phyloP scores from a whole-genome alignment of 768 basidiomycete genomes.

The Vararia minispora region DNA sequence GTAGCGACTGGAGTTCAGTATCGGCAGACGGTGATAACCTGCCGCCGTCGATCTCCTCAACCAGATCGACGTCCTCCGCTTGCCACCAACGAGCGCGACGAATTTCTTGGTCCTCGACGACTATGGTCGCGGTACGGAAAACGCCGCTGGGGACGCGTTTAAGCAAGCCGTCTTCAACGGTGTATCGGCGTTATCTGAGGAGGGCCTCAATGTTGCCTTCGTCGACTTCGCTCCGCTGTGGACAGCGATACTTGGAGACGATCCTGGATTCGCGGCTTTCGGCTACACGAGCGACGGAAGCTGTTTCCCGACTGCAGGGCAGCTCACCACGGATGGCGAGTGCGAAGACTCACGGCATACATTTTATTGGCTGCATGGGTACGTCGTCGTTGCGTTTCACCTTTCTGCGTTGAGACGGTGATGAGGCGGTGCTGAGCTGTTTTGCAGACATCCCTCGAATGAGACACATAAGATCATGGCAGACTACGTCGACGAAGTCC shows the following conservation, averaged over 20 bases:
- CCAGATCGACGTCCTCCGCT: too few relatives aligned
- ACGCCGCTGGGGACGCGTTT: too few relatives aligned
- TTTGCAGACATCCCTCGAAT: conserved; percentile 35
- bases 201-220: too few relatives aligned
- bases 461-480: conserved; percentile 42
- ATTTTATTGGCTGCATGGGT: conserved; percentile 45
- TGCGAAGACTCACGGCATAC: conserved; percentile 28
- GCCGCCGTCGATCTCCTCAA: too few relatives aligned
- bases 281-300: conserved; percentile 29
- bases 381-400: conserved; percentile 9
- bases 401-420: background rate
- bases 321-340: conserved; percentile 14
- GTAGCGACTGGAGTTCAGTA: too few relatives aligned
- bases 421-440: background rate
- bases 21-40: too few relatives aligned
- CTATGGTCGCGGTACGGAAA: too few relatives aligned
- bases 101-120: too few relatives aligned
- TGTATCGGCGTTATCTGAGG: too few relatives aligned
- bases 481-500: conserved; percentile 33
- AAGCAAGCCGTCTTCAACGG: too few relatives aligned
- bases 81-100: too few relatives aligned
- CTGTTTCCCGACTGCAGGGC: too few relatives aligned
- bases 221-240: conserved; percentile 38
- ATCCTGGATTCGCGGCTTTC: conserved; percentile 36
- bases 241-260: conserved; percentile 32